Base-by-base conservation (phyloP, 1,284 basidiomycete species). In the Sutorius eximius region DNA sequence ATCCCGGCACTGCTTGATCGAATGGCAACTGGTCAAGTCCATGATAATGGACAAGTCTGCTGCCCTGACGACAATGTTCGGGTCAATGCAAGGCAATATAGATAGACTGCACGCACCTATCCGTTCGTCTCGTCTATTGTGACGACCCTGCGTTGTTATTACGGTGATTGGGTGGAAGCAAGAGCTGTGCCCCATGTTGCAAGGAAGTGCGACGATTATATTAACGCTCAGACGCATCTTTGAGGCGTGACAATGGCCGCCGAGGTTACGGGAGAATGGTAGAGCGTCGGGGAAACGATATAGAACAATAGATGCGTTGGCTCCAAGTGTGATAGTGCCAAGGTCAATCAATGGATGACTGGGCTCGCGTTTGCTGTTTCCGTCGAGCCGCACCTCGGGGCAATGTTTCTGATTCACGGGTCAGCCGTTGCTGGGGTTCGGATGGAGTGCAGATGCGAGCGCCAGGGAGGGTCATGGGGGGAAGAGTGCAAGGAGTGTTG, bases 401-500 rank as follows among this genome's bases (percentile, higher is more conserved):
- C 41, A 52, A 20, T 52, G 49, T 13, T 42, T 42, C 27, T 27
- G 30, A 18, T 47, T 24, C 33, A 41, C 44, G 11, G 42, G 49
- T 47, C 45, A n/a, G 47, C 47, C 27, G 49, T 29, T 51, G 45
- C 49, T 22, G 37, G 43, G n/a, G 47, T 51, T 53, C 50, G 38
- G 51, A 59, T 55, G 57, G 36, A 47, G 36, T 44, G 33, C 49
- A 55, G 45, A 51, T 49, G 51, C 43, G 6, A 58, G 50, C 42
- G 27, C 20, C 32, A 24, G 42, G 29, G 42, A 52, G 29, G 56
- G 59, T 57, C 68, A 64, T 71, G 66, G 47, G 52, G 55, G 69
- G 57, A 63, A 45, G 66, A 66, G 58, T 59, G 49, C 50, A 68
- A 71, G 65, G 60, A 67, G 62, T 58, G 51, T 69, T 63, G 44